Percentiles rank a stretch among this genome's conserved stretches.
phyloP scores from a whole-genome alignment of 208 protist species.

The Trypanosoma theileri region DNA sequence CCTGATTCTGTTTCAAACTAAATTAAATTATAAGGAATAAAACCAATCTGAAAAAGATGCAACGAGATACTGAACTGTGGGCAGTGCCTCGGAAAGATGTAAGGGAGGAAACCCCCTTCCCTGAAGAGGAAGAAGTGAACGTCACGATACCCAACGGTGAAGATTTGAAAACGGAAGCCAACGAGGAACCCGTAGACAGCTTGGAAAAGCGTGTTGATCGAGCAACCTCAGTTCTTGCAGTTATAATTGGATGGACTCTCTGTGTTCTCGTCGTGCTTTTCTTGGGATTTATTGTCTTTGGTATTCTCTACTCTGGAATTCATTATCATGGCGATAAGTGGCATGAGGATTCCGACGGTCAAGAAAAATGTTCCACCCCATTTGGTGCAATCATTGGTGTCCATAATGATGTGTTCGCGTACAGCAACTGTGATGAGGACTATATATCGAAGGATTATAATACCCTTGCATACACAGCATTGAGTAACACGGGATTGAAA shows the following conservation, averaged over 20 bases:
- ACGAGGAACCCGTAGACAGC: neutral
- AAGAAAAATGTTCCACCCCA: neutral
- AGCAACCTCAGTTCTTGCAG: conserved; percentile 3
- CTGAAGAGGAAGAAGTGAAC: neutral
- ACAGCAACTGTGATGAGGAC: conserved; percentile 64
- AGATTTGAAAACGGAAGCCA: neutral
- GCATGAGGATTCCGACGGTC: conserved; percentile 2
- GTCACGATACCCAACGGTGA: too few species aligned
- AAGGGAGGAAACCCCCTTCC: neutral
- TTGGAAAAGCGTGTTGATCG: neutral
- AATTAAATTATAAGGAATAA: neutral
- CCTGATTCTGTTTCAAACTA: neutral
- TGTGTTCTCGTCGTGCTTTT: conserved; percentile 38
- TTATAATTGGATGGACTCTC: conserved; percentile 23
- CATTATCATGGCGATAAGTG: conserved; percentile 29
- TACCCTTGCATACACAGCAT: neutral
- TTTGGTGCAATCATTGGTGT: conserved; percentile 50
- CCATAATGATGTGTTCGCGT: conserved; percentile 49
- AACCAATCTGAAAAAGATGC: neutral
- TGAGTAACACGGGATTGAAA: conserved; percentile 42
- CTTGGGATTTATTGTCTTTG: conserved; percentile 37
- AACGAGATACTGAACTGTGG: neutral
- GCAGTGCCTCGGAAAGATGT: neutral
- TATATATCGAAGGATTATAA: conserved; percentile 39
- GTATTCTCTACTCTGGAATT: conserved; percentile 58